Evolutionary conservation across 352 stramenopile species (phyloP).

Genomic region (Phytophthora sojae): DNA sequence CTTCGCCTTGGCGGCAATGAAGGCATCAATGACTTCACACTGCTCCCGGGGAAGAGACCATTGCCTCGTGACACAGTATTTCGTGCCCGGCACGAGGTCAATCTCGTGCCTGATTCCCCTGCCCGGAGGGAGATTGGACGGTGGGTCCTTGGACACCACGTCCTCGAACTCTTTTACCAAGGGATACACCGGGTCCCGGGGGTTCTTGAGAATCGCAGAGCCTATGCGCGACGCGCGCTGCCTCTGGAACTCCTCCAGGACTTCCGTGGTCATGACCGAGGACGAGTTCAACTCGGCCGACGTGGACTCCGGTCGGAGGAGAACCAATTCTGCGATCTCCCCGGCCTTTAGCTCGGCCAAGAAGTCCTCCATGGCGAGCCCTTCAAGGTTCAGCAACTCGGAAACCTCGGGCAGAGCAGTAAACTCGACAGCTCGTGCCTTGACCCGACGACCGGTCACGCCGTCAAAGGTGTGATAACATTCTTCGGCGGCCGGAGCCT

Average conservation of each 20-base stretch:
- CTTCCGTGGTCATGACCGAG: neutral
- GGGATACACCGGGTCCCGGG: neutral
- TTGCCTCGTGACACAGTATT: neutral
- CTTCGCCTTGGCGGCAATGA: too few species aligned
- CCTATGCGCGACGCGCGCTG: neutral
- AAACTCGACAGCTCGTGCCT: neutral
- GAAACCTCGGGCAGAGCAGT: too few species aligned
- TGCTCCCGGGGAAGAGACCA: too few species aligned
- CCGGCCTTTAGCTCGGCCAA: too few species aligned
- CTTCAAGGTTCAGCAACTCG: too few species aligned
- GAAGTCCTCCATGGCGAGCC: too few species aligned
- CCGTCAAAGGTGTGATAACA: neutral
- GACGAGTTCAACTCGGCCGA: neutral
- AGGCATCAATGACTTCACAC: too few species aligned
- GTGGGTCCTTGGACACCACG: neutral
- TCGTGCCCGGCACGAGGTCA: neutral
- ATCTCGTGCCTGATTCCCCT: neutral
- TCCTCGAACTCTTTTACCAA: neutral
- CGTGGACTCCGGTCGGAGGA: too few species aligned
- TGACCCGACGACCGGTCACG: neutral
- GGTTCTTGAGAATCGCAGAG: neutral
- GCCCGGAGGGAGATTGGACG: neutral
- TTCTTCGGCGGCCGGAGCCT: neutral
- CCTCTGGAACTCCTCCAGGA: neutral
- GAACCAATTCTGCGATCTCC: too few species aligned